Evolutionary conservation across 2,329 filamentous ascomycete genomes (phyloP).

Genomic region (Epichloe uncinata): DNA sequence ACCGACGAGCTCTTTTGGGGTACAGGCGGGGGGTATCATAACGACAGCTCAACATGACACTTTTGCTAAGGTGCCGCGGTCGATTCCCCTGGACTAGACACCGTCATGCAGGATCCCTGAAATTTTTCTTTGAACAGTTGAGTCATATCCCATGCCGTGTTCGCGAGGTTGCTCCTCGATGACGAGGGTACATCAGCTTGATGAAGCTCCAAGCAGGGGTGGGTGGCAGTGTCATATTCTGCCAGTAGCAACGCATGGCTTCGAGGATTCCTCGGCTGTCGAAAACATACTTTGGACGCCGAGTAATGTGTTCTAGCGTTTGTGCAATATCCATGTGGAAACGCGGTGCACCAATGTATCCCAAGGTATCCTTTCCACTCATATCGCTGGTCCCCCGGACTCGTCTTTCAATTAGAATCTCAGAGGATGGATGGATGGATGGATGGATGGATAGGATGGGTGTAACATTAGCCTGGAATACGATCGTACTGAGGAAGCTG

Average conservation of each 20-base stretch:
- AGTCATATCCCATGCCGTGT: neutral
- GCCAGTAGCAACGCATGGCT: too few relatives aligned
- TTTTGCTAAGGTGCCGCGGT: neutral
- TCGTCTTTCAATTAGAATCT: too few relatives aligned
- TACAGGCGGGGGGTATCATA: too few relatives aligned
- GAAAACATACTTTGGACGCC: too few relatives aligned
- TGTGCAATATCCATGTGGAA: too few relatives aligned
- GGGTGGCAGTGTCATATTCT: too few relatives aligned
- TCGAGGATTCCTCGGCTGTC: too few relatives aligned
- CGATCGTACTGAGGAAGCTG: conserved; percentile 5
- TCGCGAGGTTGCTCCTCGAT: neutral
- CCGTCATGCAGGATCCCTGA: neutral
- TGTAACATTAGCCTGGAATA: neutral
- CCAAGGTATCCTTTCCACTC: too few relatives aligned
- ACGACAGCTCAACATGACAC: too few relatives aligned
- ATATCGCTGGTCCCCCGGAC: too few relatives aligned
- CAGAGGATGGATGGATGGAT: neutral
- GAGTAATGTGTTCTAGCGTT: too few relatives aligned
- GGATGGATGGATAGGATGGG: neutral
- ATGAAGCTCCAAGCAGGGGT: neutral
- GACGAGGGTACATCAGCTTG: neutral
- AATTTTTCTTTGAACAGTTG: neutral
- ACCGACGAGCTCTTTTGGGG: neutral
- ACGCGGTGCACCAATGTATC: too few relatives aligned
- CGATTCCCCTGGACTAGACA: neutral